Conservation (phyloP, 768 basidiomycete species). For the Mycena vitilis region DNA sequence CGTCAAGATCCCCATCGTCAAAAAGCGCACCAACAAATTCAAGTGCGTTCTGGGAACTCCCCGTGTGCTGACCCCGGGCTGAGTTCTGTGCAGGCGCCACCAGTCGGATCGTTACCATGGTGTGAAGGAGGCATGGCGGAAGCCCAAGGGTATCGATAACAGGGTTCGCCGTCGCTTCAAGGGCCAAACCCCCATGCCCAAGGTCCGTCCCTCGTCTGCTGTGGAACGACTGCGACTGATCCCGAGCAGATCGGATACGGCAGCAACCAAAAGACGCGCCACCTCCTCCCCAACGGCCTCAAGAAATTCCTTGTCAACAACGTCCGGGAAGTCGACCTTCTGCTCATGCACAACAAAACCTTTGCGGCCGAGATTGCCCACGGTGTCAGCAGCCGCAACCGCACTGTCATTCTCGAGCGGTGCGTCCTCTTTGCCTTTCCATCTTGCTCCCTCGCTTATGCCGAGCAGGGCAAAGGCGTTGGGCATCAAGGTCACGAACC, state of each 20-base stretch:
- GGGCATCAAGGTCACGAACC: slow-evolving; percentile 94
- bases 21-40: slow-evolving; percentile 98
- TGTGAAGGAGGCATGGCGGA: slow-evolving; percentile 99
- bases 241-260: slow-evolving; percentile 81
- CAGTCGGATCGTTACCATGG: slow-evolving; percentile 98
- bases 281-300: slow-evolving; percentile 94
- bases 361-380: slow-evolving; percentile 98
- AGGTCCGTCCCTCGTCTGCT: slow-evolving; percentile 61
- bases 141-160: slow-evolving; percentile 99
- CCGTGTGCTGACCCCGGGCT: background rate
- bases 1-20: slow-evolving; percentile 77
- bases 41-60: slow-evolving; percentile 69
- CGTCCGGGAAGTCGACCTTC: slow-evolving; percentile 91
- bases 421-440: slow-evolving; percentile 44
- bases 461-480: slow-evolving; percentile 79
- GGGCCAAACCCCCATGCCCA: slow-evolving; percentile 97
- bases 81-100: slow-evolving; percentile 77
- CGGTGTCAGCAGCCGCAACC: slow-evolving; percentile 95
- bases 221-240: slow-evolving; percentile 3
- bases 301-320: slow-evolving; percentile 98
- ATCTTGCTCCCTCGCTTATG: background rate
- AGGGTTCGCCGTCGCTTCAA: slow-evolving; percentile 95
- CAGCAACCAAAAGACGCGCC: slow-evolving; percentile 96
- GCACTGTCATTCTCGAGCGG: slow-evolving; percentile 90
- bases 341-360: slow-evolving; percentile 97